Base-by-base conservation (phyloP, 257 asterid species). In the Verbascum thapsus region DNA sequence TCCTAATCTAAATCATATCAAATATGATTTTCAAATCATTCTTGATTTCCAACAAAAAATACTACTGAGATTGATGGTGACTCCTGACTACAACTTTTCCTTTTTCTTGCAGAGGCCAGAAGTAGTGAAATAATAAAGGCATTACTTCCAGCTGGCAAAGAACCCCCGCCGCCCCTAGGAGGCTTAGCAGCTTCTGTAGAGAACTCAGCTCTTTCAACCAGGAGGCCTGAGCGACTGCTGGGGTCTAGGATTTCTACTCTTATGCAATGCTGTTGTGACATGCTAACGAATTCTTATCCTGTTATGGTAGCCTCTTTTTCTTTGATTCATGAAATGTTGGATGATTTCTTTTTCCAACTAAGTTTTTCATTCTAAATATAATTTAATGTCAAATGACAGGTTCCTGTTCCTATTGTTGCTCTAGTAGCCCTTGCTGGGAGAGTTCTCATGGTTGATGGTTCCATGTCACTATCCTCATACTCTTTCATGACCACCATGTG, bases 361-460 rank as follows among this genome's bases (percentile, higher is more conserved):
- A 13, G 49, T n/a, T 39, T 58, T 60, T 34, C 47, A 10, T 61
- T 22, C 38, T 51, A 56, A 67, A 42, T 64, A 58, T 45, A 7
- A n/a, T 56, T n/a, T 48, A 15, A 11, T 58, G 34, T 66, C 10
- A 30, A 63, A 70, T 78, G 60, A 53, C 75, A 94, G 99, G 99
- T 90, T 66, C 56, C 85, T 54, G 86, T 89, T 67, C 96, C 95
- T 63, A 72, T 85, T 54, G 66, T 54, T 57, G 81, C 85, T 35
- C 73, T 92, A 44, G 44, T 87, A 43, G 84, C 91, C 59, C 73
- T 92, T 76, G 78, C 77, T 61, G 73, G 72, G 57, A 85, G 99
- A 81, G 96, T 90, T 70, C 73, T 94, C 81, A 70, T 77, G 82
- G 87, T 87, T 51, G 95, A 89, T 78, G 91, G 94, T 59, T 82